Evolutionary conservation across 108 stramenopile species (phyloP), one percentile per base, ranked within the genome.

Genomic region (Epipyxis sp.): DNA sequence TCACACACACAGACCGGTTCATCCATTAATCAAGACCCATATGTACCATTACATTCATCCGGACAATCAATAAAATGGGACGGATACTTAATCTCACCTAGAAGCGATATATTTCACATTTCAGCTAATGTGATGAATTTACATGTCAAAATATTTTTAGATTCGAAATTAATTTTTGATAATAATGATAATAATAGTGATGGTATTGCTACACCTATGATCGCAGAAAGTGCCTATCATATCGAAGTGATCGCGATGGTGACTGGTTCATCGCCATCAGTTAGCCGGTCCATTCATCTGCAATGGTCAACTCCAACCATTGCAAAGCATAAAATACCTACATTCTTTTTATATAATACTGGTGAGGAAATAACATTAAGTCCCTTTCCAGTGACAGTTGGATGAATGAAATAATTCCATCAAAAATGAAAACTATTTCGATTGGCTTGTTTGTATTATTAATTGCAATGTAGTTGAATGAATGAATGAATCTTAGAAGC

Each of bases 21-120:
- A 57, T 25, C 54, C 20, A 20, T 57, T 57, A 37, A 6, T 29
- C 30, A 32, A 65, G 61, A 25, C 10, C 30, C 27, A 65, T 10
- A 37, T 3, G 35, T 6, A 35, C 30, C 61, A 10, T 25, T 65
- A 6, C 34, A 3, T 65, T 37, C 16, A 57, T 57, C 54, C 16
- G 61, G 61, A 6, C 61, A 65, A 65, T 65, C 61, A 6, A 25
- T 65, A 35, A 16, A 32, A 65, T 65, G 61, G 61, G 35, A 29
- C 20, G 61, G 61, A 37, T 65, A 65, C 34, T 29, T 65, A 32
- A 37, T 3, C 25, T 16, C 61, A 37, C 61, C 61, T 6, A 29
- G 61, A 37, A 25, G 6, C 25, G 61, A 65, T 25, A 3, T 37
- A 16, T 65, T 35, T 25, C 25, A 3, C 25, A 65, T 65, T 32